phyloP scores from a whole-genome alignment of 441 rosid genomes.

The Mallotus japonicus region DNA sequence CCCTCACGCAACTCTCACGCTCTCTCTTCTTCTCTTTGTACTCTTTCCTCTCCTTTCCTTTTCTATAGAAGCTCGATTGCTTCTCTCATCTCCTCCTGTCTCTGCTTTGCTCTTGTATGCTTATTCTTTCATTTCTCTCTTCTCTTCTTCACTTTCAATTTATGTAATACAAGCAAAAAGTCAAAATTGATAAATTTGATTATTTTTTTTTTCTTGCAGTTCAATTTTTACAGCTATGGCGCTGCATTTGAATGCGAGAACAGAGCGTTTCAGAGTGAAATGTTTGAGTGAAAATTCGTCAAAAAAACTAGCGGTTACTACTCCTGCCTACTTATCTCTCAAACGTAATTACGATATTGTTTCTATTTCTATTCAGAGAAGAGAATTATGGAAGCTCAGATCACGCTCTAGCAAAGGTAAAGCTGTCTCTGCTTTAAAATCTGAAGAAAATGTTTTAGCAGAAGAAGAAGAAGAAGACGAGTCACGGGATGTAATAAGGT shows the following conservation, averaged over 20 bases:
- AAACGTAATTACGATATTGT: slow-evolving; percentile 18
- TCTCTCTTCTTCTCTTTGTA: slow-evolving; percentile 18
- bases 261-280: slow-evolving; percentile 33
- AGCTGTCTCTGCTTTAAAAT: slow-evolving; percentile 36
- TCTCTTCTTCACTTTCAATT: no score
- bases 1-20: slow-evolving; percentile 54
- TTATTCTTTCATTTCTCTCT: background rate
- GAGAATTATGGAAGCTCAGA: slow-evolving; percentile 9
- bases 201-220: no score
- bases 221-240: slow-evolving; percentile 42
- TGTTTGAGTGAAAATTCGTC: slow-evolving; percentile 34
- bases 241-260: slow-evolving; percentile 34
- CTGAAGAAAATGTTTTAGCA: slow-evolving; percentile 31
- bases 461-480: slow-evolving; percentile 42
- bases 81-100: background rate
- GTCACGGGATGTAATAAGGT: slow-evolving; percentile 59
- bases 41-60: background rate
- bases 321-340: slow-evolving; percentile 8
- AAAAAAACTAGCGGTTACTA: slow-evolving; percentile 28
- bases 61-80: background rate
- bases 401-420: slow-evolving; percentile 17
- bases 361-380: slow-evolving; percentile 11
- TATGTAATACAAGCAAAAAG: no score
- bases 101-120: slow-evolving; percentile 17
- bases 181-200: no score